phyloP scores from a whole-genome alignment of 768 basidiomycete species.

The Naganishia randhawae region DNA sequence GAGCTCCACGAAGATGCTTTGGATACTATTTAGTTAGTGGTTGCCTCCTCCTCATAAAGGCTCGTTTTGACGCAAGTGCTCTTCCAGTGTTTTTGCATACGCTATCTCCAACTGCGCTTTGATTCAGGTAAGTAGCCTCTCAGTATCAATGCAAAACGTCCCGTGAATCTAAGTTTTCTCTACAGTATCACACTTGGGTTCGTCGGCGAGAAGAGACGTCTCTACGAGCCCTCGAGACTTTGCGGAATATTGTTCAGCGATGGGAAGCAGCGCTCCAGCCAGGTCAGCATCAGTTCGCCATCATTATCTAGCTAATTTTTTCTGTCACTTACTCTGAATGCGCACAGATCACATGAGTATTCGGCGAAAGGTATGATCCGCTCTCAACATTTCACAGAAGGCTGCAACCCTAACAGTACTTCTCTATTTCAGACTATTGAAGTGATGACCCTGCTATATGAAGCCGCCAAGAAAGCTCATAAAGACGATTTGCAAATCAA shows the following conservation, averaged over 20 bases:
- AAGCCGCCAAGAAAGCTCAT: conserved; percentile 80
- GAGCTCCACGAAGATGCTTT: conserved; percentile 73
- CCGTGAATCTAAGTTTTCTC: background rate
- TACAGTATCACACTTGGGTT: conserved; percentile 89
- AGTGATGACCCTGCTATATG: conserved; percentile 84
- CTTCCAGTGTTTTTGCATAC: conserved; percentile 64
- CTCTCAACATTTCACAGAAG: background rate
- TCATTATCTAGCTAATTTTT: background rate
- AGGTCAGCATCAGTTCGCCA: conserved; percentile 49
- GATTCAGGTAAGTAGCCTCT: conserved; percentile 65
- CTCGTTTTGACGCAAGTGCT: background rate
- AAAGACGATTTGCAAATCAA: conserved; percentile 54
- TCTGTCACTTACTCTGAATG: background rate
- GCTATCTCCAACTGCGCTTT: conserved; percentile 82
- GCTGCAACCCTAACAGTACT: conserved; percentile 21
- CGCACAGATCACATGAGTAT: conserved; percentile 76
- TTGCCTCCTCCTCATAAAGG: background rate
- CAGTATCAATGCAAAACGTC: background rate
- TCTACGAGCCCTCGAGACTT: conserved; percentile 66
- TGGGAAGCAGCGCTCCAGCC: conserved; percentile 85
- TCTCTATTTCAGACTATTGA: conserved; percentile 67
- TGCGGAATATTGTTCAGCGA: conserved; percentile 76
- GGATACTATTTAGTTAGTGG: conserved; percentile 67
- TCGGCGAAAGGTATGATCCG: conserved; percentile 69
- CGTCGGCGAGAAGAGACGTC: conserved; percentile 73